Conservation (phyloP, 768 basidiomycete genomes). For the Mrakia gelida region DNA sequence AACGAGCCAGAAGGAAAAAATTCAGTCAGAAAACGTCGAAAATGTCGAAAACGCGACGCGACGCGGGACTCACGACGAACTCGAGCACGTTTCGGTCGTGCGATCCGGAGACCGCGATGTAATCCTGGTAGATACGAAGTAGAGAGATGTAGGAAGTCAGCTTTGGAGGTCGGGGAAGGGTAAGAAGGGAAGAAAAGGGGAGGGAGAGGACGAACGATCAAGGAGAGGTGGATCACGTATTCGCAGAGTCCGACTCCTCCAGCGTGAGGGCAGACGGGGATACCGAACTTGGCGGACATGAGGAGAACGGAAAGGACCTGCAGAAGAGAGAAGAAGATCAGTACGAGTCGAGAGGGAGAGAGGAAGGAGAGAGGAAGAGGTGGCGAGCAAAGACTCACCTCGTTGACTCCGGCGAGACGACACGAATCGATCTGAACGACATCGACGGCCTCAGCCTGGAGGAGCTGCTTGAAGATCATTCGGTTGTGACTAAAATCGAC, state of each 20-base stretch:
- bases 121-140: conserved; percentile 51
- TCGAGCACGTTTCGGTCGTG: conserved; percentile 92
- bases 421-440: conserved; percentile 95
- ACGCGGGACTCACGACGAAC: conserved; percentile 40
- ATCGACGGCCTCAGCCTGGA: conserved; percentile 83
- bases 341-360: too few relatives aligned
- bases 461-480: conserved; percentile 91
- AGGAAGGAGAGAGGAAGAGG: too few relatives aligned
- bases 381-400: conserved; percentile 45
- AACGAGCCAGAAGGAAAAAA: too few relatives aligned
- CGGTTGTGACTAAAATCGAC: conserved; percentile 56
- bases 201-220: conserved; percentile 55
- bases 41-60: background rate
- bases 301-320: conserved; percentile 73
- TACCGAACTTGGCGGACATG: conserved; percentile 87
- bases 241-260: conserved; percentile 92
- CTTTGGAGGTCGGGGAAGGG: background rate
- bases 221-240: conserved; percentile 66
- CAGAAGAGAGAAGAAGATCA: too few relatives aligned
- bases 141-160: background rate
- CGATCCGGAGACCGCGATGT: conserved; percentile 80
- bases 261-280: conserved; percentile 87
- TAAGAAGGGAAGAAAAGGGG: background rate
- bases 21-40: too few relatives aligned
- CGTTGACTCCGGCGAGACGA: conserved; percentile 85